Base-by-base conservation (phyloP, 208 protist species). In the Trypanosoma lewisi region DNA sequence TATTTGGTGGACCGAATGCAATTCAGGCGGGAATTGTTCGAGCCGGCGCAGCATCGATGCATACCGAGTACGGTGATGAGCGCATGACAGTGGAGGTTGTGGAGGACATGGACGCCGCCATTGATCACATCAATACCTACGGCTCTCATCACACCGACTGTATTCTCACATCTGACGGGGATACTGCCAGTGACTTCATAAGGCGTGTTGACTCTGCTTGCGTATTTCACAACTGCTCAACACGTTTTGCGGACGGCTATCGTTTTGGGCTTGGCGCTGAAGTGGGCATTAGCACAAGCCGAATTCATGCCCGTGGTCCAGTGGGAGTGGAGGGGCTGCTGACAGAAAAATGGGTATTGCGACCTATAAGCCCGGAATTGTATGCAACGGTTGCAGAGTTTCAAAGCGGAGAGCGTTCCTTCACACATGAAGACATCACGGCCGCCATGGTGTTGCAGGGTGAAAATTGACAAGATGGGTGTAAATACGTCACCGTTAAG, bases 221-320 rank as follows among this genome's bases (percentile, higher is more conserved):
- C 45, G 91, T 97, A 4, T 98, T 95, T 72, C 86, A 93, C 61
- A 98, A 98, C 73, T 77, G 76, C 47, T 92, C 81, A 19, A 96
- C 93, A 19, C 81, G 95, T 16, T 97, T 97, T 66, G 92, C 92
- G 1, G 93, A 97, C 58, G 93, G 91, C 31, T 86, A 78, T 63
- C 80, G 93, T 21, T 97, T 94, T 67, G 95, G 95, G 11, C 79
- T 98, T 25, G 95, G 95, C 9, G 91, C 91, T n/a, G 96, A 98
- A 74, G 93, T 98, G 17, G 96, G 94, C 57, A 93, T 97, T 76
- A 84, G 82, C 56, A 97, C 91, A 23, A 72, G 68, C 19, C 79
- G 83, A 41, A 96, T 96, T 49, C 95, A 96, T 75, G 89, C 95
- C 7, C 86, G 95, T 39, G 95, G 95, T 4, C 95, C 95, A 1